phyloP scores from a whole-genome alignment of 257 asterid genomes.

The Penstemon newberryi region DNA sequence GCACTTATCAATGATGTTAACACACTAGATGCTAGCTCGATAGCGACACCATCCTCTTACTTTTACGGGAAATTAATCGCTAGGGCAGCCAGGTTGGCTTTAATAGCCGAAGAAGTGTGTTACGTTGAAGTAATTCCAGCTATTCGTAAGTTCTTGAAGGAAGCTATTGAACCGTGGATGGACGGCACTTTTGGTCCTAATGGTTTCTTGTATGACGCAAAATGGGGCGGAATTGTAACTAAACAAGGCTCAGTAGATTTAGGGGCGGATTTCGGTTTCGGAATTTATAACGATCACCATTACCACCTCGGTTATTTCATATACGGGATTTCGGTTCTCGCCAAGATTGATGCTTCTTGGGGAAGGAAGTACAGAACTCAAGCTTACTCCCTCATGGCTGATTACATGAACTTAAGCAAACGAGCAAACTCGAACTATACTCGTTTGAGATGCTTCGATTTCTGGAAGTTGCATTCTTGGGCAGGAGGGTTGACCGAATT shows the following conservation, averaged over 20 bases:
- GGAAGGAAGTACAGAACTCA: conserved; percentile 73
- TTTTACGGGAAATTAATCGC: conserved; percentile 83
- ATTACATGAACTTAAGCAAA: conserved; percentile 72
- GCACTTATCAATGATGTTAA: conserved; percentile 68
- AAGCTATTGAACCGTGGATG: conserved; percentile 90
- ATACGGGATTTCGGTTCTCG: conserved; percentile 84
- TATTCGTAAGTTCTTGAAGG: conserved; percentile 69
- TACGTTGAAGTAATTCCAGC: conserved; percentile 63
- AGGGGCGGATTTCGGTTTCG: conserved; percentile 94
- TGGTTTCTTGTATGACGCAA: conserved; percentile 75
- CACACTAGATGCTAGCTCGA: conserved; percentile 45
- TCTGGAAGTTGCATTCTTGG: conserved; percentile 92
- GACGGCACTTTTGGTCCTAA: conserved; percentile 72
- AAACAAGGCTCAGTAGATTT: conserved; percentile 72
- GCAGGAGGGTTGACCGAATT: conserved; percentile 92
- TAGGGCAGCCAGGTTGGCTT: conserved; percentile 91
- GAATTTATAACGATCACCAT: conserved; percentile 86
- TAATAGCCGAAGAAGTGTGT: conserved; percentile 86
- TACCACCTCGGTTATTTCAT: conserved; percentile 84
- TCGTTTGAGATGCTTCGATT: conserved; percentile 77
- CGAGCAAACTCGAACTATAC: conserved; percentile 53
- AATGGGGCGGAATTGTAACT: conserved; percentile 94
- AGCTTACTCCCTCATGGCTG: conserved; percentile 86
- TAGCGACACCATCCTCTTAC: conserved; percentile 71
- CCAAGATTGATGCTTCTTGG: conserved; percentile 86